Evolutionary conservation across 2,329 filamentous ascomycete genomes (phyloP), one percentile per base, ranked within the genome.

Genomic region (Fusarium secorum): DNA sequence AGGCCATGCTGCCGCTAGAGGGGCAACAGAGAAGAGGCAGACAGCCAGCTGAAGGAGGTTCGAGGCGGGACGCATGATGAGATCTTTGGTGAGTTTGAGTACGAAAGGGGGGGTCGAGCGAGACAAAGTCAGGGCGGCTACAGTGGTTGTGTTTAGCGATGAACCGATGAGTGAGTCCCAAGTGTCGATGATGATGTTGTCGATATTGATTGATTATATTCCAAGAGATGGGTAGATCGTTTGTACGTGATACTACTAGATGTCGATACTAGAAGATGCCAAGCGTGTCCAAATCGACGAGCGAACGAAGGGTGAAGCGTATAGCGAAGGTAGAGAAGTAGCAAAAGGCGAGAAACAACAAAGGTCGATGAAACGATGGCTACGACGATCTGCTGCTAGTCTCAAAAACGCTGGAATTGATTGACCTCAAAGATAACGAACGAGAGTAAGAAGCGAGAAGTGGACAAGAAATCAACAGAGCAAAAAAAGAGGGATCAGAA

Each of bases 1-100:
- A 24, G 87, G 85, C 88, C 87, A 89, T 61, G 84, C 87, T 58
- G 86, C 83, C n/a, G 84, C 83, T 26, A 87, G 71, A 20, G 85
- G 82, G 13, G 85, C 79, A 57, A 89, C 78, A 35, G 88, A 84
- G 45, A 80, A 79, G 20, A 90, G 81, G 71, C 88, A 81, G 60
- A 86, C 70, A 55, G 86, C 83, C 72, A 87, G 75, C 46, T 84
- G 83, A 76, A 84, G 78, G 59, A 87, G 74, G 53, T 82, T 81
- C 52, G 79, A 79, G 69, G 84, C 79, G 68, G 84, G 78, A 82
- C 83, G 87, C 88, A 89, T 89, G 55, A 61, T 78, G 74, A 44
- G 30, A 39, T 49, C 56, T n/a, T 48, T 45, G 38, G 35, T 30
- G 44, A 45, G 26, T 42, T 36, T n/a, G 32, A 33, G 32, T 48